Percentiles rank a stretch among this genome's conserved stretches.
These are phyloP conservation scores for Penicillium brasilianum DNA, from an alignment of 2,329 filamentous ascomycete genomes.

Conservation along the genomic window DNA sequence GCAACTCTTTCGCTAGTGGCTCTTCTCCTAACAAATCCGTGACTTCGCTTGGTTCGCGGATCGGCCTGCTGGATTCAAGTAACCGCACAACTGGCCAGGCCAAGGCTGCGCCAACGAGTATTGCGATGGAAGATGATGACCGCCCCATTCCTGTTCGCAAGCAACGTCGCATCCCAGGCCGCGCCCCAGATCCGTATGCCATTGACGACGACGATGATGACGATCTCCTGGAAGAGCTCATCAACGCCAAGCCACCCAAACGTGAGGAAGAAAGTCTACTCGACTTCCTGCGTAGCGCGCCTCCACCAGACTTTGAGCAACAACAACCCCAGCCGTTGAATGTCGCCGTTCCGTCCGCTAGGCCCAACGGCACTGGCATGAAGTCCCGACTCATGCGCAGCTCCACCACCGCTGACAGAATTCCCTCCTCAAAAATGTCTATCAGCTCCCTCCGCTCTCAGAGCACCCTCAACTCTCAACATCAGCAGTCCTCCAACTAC, in stretches of 20 bases:
- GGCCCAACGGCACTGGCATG: constrained; percentile 32
- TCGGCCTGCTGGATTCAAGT: constrained; percentile 63
- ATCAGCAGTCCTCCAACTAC: constrained; percentile 42
- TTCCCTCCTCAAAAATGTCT: constrained; percentile 39
- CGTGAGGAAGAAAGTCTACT: constrained; percentile 54
- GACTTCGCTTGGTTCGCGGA: constrained; percentile 74
- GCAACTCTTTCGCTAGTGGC: constrained; percentile 50
- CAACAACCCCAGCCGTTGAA: constrained; percentile 38
- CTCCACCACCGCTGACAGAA: constrained; percentile 32
- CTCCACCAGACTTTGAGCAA: constrained; percentile 45
- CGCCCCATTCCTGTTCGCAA: constrained; percentile 69
- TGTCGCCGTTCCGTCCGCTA: constrained; percentile 25
- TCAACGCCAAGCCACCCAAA: constrained; percentile 36
- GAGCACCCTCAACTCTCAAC: constrained; percentile 35
- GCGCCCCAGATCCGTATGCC: constrained; percentile 88
- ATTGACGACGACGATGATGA: constrained; percentile 74
- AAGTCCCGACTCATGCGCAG: constrained; percentile 44
- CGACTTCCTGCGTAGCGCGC: constrained; percentile 54
- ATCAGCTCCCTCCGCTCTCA: constrained; percentile 42
- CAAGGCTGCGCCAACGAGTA: constrained; percentile 23
- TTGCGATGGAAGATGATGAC: constrained; percentile 22
- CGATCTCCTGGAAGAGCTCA: constrained; percentile 56
- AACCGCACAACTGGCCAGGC: constrained; percentile 36
- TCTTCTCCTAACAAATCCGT: constrained; percentile 55
- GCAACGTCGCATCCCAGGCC: constrained; percentile 75